A percentile compares a stretch with the other conserved stretches of the same genome.
Evolutionary conservation across 257 asterid species (phyloP).

Genomic region (Nicotiana tabacum): DNA sequence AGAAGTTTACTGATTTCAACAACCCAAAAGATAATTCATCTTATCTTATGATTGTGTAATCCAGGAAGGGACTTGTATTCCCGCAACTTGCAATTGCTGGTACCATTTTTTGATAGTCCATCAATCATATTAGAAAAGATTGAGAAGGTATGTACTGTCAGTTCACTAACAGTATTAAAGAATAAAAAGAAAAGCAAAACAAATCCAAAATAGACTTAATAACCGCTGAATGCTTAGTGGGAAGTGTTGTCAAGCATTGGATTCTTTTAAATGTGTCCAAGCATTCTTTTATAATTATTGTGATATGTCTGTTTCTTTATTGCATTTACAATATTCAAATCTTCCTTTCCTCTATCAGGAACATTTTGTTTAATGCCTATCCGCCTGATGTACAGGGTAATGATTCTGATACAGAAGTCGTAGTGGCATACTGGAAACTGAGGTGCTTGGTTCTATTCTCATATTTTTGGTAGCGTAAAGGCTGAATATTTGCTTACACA

Average conservation of each 20-base stretch:
- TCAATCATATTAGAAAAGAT: conserved; percentile 56
- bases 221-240: not conserved
- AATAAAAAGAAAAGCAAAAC: not conserved
- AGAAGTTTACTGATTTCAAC: not conserved
- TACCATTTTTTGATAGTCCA: conserved; percentile 69
- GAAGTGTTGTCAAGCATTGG: too few relatives aligned
- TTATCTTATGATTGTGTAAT: conserved; percentile 16
- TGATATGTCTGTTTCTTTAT: not conserved
- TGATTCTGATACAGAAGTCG: conserved; percentile 23
- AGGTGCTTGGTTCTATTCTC: conserved; percentile 34
- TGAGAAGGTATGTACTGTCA: conserved; percentile 44
- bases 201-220: not conserved
- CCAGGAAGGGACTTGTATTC: conserved; percentile 74
- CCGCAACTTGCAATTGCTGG: conserved; percentile 74
- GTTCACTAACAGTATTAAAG: conserved; percentile 7
- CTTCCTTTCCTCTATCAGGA: not conserved
- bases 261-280: not conserved
- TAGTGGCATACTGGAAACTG: conserved; percentile 74
- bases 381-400: conserved; percentile 36
- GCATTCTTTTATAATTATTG: not conserved
- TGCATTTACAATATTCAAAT: not conserved
- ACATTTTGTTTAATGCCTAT: not conserved
- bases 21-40: not conserved
- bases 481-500: not conserved
- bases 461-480: not conserved